A percentile compares a stretch with the other conserved stretches of the same genome.
Evolutionary conservation across 148 eudicot species (phyloP).

Genomic region (Cornus suecica): DNA sequence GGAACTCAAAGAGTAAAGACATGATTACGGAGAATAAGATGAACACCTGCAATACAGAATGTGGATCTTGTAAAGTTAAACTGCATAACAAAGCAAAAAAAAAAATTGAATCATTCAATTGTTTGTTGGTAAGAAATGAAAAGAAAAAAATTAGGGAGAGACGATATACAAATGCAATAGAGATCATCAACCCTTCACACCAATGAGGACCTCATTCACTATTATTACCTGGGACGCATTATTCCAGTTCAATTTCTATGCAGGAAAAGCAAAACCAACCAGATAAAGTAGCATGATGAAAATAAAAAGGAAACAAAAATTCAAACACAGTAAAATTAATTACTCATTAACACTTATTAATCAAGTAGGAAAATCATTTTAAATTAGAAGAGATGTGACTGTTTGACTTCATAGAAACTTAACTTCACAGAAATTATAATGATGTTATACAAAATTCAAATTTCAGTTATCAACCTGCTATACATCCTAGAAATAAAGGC

Average conservation of each 20-base stretch:
- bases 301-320: background rate
- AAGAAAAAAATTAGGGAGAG: background rate
- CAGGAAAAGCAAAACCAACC: too few relatives aligned
- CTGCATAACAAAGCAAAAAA: background rate
- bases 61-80: background rate
- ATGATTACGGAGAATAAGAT: constrained; percentile 59
- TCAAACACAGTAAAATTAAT: background rate
- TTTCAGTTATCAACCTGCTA: too few relatives aligned
- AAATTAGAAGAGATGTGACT: background rate
- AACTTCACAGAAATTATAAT: too few relatives aligned
- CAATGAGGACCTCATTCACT: background rate
- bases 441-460: background rate
- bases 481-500: too few relatives aligned
- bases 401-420: background rate
- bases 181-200: background rate
- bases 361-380: background rate
- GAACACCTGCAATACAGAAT: constrained; percentile 62
- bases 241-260: background rate
- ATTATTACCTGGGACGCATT: background rate
- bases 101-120: background rate
- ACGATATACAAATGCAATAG: background rate
- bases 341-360: background rate
- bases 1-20: constrained; percentile 62
- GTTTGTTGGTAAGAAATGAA: too few relatives aligned
- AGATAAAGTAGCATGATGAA: too few relatives aligned